A percentile compares a stretch with the other conserved stretches of the same genome.
Evolutionary conservation across 257 asterid genomes (phyloP).

Genomic region (Plantago elongata): DNA sequence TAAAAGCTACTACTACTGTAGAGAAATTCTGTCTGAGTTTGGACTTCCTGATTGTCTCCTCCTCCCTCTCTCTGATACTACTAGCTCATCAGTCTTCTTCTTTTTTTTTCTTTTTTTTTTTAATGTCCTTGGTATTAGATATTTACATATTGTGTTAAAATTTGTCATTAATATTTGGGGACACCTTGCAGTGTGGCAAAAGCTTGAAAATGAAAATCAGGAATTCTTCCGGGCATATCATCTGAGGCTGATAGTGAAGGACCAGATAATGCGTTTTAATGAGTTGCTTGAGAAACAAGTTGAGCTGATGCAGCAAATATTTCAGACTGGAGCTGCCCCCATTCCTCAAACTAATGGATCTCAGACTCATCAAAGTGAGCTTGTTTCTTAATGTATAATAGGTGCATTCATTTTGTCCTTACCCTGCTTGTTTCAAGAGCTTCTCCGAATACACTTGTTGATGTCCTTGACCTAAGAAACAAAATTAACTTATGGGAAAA

Average conservation of each 20-base stretch:
- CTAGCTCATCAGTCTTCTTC: background rate
- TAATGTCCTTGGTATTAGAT: background rate
- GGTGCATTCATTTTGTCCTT: no score
- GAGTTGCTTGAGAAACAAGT: slow-evolving; percentile 77
- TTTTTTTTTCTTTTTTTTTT: background rate
- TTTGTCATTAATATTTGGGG: slow-evolving; percentile 19
- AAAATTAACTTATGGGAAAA: no score
- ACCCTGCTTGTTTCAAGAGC: no score
- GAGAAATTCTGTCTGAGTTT: no score
- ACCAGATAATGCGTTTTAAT: slow-evolving; percentile 74
- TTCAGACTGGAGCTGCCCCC: slow-evolving; percentile 43
- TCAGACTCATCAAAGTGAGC: slow-evolving; percentile 62
- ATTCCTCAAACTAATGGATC: slow-evolving; percentile 54
- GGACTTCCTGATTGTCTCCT: no score
- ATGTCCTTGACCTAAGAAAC: no score
- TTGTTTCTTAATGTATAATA: background rate
- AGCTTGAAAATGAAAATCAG: slow-evolving; percentile 82
- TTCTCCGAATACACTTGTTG: no score
- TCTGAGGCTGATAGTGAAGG: slow-evolving; percentile 71
- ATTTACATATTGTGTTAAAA: background rate
- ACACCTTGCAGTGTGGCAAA: slow-evolving; percentile 83
- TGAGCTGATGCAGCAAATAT: slow-evolving; percentile 53
- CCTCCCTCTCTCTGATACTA: background rate
- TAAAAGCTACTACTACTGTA: no score
- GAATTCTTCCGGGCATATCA: slow-evolving; percentile 81